These are phyloP conservation scores for Tricladium varicosporioides DNA, from an alignment of 2,329 filamentous ascomycete species.

Conservation along the genomic window DNA sequence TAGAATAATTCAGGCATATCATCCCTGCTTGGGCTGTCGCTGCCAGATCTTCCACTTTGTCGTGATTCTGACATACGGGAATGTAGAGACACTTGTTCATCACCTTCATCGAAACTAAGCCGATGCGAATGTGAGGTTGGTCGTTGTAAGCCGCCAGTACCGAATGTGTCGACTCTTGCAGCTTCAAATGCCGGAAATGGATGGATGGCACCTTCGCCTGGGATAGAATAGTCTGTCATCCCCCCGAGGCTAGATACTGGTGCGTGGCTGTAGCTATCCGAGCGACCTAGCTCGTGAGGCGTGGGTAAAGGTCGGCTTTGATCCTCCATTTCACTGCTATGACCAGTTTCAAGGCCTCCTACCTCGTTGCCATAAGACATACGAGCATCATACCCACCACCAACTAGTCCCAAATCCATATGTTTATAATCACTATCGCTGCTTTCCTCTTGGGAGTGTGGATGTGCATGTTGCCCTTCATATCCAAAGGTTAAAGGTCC, in stretches of 20 bases:
- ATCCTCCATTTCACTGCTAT: constrained; percentile 41
- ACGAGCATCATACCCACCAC: constrained; percentile 66
- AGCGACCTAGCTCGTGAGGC: constrained; percentile 37
- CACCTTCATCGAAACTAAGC: constrained; percentile 89
- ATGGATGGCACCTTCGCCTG: constrained; percentile 52
- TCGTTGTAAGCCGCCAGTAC: constrained; percentile 83
- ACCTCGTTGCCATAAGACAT: constrained; percentile 56
- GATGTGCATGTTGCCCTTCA: constrained; percentile 35
- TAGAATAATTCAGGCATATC: constrained; percentile 92
- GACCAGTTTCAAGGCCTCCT: constrained; percentile 28
- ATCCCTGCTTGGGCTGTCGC: constrained; percentile 65
- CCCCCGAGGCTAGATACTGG: constrained; percentile 30
- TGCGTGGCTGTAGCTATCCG: constrained; percentile 29
- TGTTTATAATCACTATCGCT: constrained; percentile 71
- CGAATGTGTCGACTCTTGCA: constrained; percentile 72
- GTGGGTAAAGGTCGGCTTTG: constrained; percentile 49
- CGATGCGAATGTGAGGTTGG: constrained; percentile 70
- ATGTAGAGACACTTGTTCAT: constrained; percentile 66
- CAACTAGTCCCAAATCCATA: constrained; percentile 73
- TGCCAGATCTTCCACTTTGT: constrained; percentile 44
- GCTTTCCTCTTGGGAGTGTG: constrained; percentile 41
- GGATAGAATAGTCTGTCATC: constrained; percentile 38
- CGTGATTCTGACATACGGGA: constrained; percentile 50
- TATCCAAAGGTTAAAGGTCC: constrained; percentile 52
- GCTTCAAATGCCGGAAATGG: constrained; percentile 51